Percentiles rank a stretch among this genome's conserved stretches.
Evolutionary conservation across 1,284 basidiomycete species (phyloP).

Genomic region (Melanopsichium pennsylvanicum): DNA sequence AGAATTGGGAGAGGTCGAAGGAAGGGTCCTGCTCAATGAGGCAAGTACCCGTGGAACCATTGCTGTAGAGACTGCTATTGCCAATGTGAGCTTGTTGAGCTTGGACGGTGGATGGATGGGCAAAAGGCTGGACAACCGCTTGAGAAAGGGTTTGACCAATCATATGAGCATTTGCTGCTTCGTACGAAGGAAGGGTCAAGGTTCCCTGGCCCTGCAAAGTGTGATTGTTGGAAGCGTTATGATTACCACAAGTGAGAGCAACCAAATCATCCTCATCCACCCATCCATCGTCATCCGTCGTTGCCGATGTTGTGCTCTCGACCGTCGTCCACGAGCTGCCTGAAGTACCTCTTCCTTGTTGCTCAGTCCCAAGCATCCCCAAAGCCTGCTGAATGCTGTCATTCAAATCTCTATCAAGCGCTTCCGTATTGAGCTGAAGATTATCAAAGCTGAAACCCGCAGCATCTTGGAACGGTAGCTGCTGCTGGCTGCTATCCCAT

Average conservation of each 20-base stretch:
- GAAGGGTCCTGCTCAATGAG: background rate
- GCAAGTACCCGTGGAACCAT: background rate
- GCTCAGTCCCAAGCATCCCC: background rate
- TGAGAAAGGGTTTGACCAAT: too few species aligned
- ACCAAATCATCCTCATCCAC: conserved; percentile 19
- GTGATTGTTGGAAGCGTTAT: background rate
- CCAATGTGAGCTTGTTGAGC: too few species aligned
- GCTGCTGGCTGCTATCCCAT: background rate
- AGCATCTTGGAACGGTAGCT: too few species aligned
- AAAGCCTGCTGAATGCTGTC: conserved; percentile 20
- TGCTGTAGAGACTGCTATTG: too few species aligned
- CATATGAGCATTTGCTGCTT: too few species aligned
- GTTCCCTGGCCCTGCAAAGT: background rate
- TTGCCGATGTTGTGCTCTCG: background rate
- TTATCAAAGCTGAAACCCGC: conserved; percentile 6
- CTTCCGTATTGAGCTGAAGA: conserved; percentile 13
- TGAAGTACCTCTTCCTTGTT: conserved; percentile 9
- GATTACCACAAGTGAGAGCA: background rate
- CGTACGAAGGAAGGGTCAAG: background rate
- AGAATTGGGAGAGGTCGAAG: conserved; percentile 13
- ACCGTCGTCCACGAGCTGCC: conserved; percentile 10
- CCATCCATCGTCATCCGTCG: conserved; percentile 43
- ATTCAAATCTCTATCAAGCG: conserved; percentile 1
- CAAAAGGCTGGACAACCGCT: too few species aligned
- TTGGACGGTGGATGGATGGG: too few species aligned